Evolutionary conservation across 306 rosid genomes (phyloP), one percentile per base, ranked within the genome.

Genomic region (Gillenia trifoliata): DNA sequence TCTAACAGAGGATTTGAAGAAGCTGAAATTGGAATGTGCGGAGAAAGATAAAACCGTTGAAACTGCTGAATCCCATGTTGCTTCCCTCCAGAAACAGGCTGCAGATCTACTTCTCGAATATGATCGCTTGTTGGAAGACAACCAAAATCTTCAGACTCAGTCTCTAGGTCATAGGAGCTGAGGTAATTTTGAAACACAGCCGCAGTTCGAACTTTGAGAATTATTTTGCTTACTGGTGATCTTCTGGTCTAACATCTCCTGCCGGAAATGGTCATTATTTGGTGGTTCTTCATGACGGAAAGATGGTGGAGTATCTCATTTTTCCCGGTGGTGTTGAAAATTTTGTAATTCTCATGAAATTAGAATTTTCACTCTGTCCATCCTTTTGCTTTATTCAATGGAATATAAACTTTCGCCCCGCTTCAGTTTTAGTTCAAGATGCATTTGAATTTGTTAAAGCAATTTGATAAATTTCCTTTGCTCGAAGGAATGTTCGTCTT

Each of bases 101-200:
- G 93, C 96, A 2, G 93, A 91, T 83, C 76, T 91, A 60, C 88
- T 91, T 64, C 95, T 91, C 11, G 97, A 91, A 69, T 91, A 89
- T 11, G 97, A 89, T 72, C 81, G 91, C 30, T 88, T 92, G 50
- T 86, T 92, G 57, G 93, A 89, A 89, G 96, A 89, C 73, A 92
- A 89, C 86, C 97, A 92, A 78, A 88, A 85, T 71, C 96, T 89
- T 76, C 96, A 89, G 81, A 79, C 82, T 88, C 93, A 86, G 80
- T 60, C 82, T 40, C 25, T 50, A 31, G 83, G 89, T 64, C 78
- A 29, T 17, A 86, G 72, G 74, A 77, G 68, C 64, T 89, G 81
- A 86, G 75, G 68, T 56, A 60, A 77, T 41, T 41, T 26, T 40
- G 70, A 83, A 76, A 50, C 73, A n/a, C 75, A 49, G 20, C 43